Percentiles rank a stretch among this genome's conserved stretches.
Conservation (phyloP, 139 green algal species). For the Spirogloea muscicola region DNA sequence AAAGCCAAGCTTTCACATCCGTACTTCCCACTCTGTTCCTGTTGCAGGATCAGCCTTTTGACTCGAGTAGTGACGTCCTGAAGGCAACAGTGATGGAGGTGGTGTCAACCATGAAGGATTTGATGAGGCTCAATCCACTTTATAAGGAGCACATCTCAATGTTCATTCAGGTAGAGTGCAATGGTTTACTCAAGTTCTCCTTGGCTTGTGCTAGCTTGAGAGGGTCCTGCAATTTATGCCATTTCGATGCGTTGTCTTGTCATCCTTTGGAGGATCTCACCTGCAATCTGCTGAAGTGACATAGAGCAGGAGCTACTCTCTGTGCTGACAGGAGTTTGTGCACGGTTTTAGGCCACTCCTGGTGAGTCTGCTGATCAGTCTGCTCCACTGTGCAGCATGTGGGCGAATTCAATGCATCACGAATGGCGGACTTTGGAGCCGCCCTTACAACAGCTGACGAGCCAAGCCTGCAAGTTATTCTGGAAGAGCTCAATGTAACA, state of each 20-base stretch:
- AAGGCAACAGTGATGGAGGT: conserved; percentile 93
- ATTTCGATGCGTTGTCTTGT: no score
- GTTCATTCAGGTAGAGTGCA: conserved; percentile 48
- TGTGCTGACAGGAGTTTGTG: no score
- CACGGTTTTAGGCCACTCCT: no score
- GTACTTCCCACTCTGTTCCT: no score
- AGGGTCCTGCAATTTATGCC: no score
- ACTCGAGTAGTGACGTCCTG: conserved; percentile 69
- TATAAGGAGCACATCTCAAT: conserved; percentile 91
- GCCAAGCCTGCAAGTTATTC: conserved; percentile 71
- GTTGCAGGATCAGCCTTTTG: conserved; percentile 59
- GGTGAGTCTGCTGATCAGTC: no score
- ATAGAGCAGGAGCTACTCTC: no score
- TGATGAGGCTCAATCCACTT: conserved; percentile 88
- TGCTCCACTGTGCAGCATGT: conserved; percentile 45
- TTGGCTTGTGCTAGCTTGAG: no score
- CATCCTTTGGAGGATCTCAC: no score
- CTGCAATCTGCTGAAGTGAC: no score
- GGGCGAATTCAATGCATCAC: conserved; percentile 65
- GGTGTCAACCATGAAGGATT: conserved; percentile 87
- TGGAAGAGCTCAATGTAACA: conserved; percentile 68
- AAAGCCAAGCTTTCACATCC: no score
- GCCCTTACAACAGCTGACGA: conserved; percentile 80
- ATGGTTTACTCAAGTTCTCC: no score
- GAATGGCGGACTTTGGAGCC: conserved; percentile 85